phyloP scores from a whole-genome alignment of 768 basidiomycete species.

The Ephemerocybe angulata region DNA sequence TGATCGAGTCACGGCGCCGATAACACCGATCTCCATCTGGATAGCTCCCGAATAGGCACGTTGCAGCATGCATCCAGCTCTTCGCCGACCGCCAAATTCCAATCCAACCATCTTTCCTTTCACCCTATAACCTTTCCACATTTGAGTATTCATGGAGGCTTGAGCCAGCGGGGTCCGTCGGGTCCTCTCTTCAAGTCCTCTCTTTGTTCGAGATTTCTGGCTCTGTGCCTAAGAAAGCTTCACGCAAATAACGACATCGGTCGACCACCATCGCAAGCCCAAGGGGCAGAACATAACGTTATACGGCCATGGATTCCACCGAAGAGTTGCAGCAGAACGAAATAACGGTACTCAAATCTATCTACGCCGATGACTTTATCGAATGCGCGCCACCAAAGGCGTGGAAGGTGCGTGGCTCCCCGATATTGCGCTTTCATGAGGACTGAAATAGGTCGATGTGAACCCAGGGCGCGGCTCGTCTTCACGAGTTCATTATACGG shows the following conservation, averaged over 20 bases:
- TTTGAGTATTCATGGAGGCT: constrained; percentile 53
- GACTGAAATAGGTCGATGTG: constrained; percentile 4
- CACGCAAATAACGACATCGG: not conserved
- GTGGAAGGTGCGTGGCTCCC: constrained; percentile 62
- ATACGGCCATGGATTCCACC: constrained; percentile 79
- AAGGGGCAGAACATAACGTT: too few relatives aligned
- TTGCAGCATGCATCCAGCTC: constrained; percentile 15
- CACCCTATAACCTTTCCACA: constrained; percentile 11
- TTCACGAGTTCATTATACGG: constrained; percentile 75
- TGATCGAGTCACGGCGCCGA: constrained; percentile 3
- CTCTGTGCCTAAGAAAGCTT: constrained; percentile 13
- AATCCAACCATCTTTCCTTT: constrained; percentile 2
- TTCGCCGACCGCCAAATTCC: not conserved
- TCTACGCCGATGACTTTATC: constrained; percentile 75
- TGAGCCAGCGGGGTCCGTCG: constrained; percentile 71
- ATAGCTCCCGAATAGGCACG: constrained; percentile 23
- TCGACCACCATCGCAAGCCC: too few relatives aligned
- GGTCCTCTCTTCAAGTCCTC: constrained; percentile 58
- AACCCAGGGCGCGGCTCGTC: constrained; percentile 56
- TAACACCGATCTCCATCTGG: constrained; percentile 14
- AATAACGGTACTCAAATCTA: constrained; percentile 76
- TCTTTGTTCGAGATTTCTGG: constrained; percentile 30
- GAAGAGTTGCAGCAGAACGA: constrained; percentile 66
- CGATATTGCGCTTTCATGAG: constrained; percentile 1
- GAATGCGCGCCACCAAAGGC: constrained; percentile 72